Evolutionary conservation across 2,329 filamentous ascomycete genomes (phyloP).

Genomic region (Aspergillus brunneoviolaceus): DNA sequence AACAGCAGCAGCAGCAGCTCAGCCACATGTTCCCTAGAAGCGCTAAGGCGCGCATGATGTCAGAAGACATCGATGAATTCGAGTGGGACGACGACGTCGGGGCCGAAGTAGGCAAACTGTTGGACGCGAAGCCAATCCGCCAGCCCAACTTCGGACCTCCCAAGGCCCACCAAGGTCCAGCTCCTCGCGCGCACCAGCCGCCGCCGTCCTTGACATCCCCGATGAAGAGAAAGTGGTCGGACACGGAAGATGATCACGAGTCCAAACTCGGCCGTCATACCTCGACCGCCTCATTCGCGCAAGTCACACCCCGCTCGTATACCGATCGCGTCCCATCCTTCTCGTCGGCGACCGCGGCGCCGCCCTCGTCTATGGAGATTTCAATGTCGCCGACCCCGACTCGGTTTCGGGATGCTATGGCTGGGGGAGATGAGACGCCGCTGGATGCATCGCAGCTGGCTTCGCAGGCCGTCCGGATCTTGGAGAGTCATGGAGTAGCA

Average conservation of each 20-base stretch:
- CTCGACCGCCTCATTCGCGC: slow-evolving; percentile 4
- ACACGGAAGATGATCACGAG: slow-evolving; percentile 20
- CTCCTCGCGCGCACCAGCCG: slow-evolving; percentile 24
- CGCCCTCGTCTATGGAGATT: slow-evolving; percentile 28
- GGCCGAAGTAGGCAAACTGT: slow-evolving; percentile 29
- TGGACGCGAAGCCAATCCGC: slow-evolving; percentile 15
- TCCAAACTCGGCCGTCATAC: not conserved
- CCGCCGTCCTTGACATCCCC: slow-evolving; percentile 30
- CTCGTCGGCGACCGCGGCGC: slow-evolving; percentile 12
- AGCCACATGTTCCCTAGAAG: slow-evolving; percentile 24
- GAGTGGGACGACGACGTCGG: slow-evolving; percentile 40
- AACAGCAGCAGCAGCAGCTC: not conserved
- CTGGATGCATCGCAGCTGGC: slow-evolving; percentile 24
- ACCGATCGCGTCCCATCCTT: not conserved
- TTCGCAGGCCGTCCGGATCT: slow-evolving; percentile 28
- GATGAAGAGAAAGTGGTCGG: slow-evolving; percentile 37
- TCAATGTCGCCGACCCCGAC: slow-evolving; percentile 35
- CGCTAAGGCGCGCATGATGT: slow-evolving; percentile 32
- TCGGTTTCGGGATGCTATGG: slow-evolving; percentile 30
- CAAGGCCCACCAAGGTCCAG: slow-evolving; percentile 32
- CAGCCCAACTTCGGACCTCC: slow-evolving; percentile 31
- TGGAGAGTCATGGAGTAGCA: slow-evolving; percentile 36
- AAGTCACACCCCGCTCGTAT: not conserved
- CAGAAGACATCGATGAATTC: slow-evolving; percentile 37
- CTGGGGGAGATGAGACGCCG: slow-evolving; percentile 14